Evolutionary conservation across 345 rosid species (phyloP).

Genomic region (Syzygium aqueum): DNA sequence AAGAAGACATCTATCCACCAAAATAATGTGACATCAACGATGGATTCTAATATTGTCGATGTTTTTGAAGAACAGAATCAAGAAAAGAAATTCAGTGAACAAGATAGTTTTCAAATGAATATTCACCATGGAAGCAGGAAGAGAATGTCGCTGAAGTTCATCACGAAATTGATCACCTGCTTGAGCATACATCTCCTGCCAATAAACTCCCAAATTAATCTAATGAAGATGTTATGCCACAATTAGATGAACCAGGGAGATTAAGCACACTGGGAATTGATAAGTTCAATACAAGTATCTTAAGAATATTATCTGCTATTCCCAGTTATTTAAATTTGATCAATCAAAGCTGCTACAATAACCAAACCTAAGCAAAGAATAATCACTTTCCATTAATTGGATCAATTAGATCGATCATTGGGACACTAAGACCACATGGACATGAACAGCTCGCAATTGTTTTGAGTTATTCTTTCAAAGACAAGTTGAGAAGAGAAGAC

Average conservation of each 20-base stretch:
- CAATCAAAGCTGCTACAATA: background rate
- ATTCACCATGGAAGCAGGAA: conserved; percentile 77
- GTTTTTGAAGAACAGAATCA: background rate
- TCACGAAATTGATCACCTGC: conserved; percentile 93
- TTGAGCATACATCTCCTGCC: conserved; percentile 90
- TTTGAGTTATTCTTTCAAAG: background rate
- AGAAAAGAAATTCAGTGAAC: background rate
- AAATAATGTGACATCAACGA: background rate
- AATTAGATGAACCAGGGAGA: background rate
- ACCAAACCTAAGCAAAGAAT: background rate
- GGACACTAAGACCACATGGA: background rate
- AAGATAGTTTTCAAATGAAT: conserved; percentile 8
- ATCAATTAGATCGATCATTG: background rate
- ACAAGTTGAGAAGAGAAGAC: background rate
- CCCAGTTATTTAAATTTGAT: background rate
- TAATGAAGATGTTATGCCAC: background rate
- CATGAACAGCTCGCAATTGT: background rate
- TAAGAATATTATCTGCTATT: background rate
- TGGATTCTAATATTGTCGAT: background rate
- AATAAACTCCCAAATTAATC: conserved; percentile 6
- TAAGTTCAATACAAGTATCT: background rate
- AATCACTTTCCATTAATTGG: background rate
- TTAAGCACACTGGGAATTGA: background rate
- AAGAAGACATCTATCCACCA: background rate
- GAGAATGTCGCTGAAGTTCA: conserved; percentile 91